Conservation (phyloP, 164 flowering plant species). For the Akebia trifoliata region DNA sequence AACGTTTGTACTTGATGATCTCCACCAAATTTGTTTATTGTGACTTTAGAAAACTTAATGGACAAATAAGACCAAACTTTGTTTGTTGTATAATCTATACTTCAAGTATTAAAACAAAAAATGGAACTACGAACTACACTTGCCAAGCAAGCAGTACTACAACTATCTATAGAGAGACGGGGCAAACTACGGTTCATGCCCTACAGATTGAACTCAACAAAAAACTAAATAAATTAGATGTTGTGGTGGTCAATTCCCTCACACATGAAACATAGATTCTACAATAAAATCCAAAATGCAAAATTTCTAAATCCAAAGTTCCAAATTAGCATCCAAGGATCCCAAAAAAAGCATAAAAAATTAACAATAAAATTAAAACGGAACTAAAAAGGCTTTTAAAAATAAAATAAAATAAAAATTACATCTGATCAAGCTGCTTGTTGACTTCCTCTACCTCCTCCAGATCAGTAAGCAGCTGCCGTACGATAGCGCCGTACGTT, state of each 20-base stretch:
- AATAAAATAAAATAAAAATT: constrained; percentile 4
- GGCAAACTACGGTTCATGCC: not conserved
- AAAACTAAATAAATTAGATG: not conserved
- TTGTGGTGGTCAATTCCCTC: not conserved
- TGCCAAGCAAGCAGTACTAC: too few relatives aligned
- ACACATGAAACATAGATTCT: not conserved
- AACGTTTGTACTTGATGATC: too few relatives aligned
- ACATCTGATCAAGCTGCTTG: constrained; percentile 97
- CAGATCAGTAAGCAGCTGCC: constrained; percentile 85
- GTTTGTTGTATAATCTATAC: too few relatives aligned
- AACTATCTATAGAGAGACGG: too few relatives aligned
- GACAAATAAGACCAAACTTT: too few relatives aligned
- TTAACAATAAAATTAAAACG: not conserved
- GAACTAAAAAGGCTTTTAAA: not conserved
- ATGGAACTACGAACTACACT: too few relatives aligned
- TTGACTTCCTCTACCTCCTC: constrained; percentile 95
- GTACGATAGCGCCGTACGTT: constrained; percentile 88
- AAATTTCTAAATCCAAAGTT: not conserved
- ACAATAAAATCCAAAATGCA: not conserved
- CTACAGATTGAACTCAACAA: not conserved
- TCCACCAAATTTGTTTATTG: too few relatives aligned
- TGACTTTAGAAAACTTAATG: too few relatives aligned
- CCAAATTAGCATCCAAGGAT: not conserved
- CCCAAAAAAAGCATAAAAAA: not conserved
- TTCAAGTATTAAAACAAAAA: too few relatives aligned